A percentile compares a stretch with the other conserved stretches of the same genome.
Conservation (phyloP, 2,329 filamentous ascomycete genomes). For the Neopestalotiopsis rosae region DNA sequence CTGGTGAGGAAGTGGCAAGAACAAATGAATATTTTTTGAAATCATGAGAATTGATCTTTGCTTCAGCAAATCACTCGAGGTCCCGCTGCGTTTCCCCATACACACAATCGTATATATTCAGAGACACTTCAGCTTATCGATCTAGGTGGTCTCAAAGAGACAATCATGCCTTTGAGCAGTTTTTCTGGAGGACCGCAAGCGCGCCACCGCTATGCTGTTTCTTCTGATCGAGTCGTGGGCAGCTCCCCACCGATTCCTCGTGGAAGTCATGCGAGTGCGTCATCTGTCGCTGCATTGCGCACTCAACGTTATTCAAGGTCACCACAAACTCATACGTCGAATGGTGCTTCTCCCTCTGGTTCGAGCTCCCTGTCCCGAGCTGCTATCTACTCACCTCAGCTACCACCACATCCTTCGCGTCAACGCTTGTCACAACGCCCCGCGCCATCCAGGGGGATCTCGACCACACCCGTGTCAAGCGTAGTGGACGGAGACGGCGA, state of each 20-base stretch:
- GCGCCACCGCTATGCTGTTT: background rate
- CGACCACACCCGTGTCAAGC: constrained; percentile 19
- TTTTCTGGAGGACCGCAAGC: background rate
- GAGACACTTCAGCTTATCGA: background rate
- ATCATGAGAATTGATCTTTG: no score
- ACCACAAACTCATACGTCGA: background rate
- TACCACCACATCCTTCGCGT: constrained; percentile 29
- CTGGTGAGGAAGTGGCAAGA: no score
- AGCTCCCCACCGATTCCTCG: constrained; percentile 20
- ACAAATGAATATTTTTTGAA: no score
- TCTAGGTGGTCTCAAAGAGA: background rate
- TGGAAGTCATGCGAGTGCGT: background rate
- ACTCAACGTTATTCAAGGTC: background rate
- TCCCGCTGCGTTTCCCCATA: no score
- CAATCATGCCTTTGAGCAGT: background rate
- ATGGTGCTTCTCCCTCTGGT: constrained; percentile 12
- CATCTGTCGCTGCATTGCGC: background rate
- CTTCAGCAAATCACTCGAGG: no score
- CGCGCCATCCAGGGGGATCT: constrained; percentile 23
- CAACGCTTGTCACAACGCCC: constrained; percentile 30
- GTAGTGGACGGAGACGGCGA: constrained; percentile 24
- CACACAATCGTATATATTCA: no score
- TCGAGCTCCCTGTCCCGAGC: constrained; percentile 21
- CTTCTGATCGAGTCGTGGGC: constrained; percentile 19
- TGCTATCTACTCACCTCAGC: constrained; percentile 30